Percentiles rank a stretch among this genome's conserved stretches.
Evolutionary conservation across 352 stramenopile genomes (phyloP).

Genomic region (Lagenidium giganteum): DNA sequence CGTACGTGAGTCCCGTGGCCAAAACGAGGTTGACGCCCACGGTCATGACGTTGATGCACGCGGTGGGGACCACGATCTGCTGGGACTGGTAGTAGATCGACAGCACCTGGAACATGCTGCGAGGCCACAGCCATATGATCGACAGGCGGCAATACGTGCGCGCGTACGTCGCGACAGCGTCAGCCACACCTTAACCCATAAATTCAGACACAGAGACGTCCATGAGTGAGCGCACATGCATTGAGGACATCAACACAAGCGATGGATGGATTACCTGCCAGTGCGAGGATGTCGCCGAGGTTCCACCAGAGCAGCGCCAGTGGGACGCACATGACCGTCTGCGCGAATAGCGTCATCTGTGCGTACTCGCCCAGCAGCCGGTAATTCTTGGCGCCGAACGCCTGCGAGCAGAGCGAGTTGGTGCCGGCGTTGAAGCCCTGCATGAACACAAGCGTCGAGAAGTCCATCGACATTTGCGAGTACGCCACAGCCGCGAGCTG

Average conservation of each 20-base stretch:
- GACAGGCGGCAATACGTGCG: conserved; percentile 59
- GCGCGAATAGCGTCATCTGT: conserved; percentile 48
- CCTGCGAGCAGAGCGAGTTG: conserved; percentile 80
- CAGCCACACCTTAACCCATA: conserved; percentile 21
- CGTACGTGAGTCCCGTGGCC: conserved; percentile 63
- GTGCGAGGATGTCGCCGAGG: conserved; percentile 43
- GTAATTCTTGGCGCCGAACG: conserved; percentile 82
- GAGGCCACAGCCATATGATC: conserved; percentile 72
- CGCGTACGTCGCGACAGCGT: conserved; percentile 36
- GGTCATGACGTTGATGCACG: conserved; percentile 45
- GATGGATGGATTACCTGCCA: too few relatives aligned
- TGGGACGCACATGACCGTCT: conserved; percentile 60
- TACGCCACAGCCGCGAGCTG: conserved; percentile 77
- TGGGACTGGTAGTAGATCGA: conserved; percentile 79
- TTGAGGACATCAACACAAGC: too few relatives aligned
- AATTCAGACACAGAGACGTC: too few relatives aligned
- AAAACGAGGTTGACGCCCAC: conserved; percentile 62
- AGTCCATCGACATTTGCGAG: conserved; percentile 73
- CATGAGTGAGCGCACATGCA: too few relatives aligned
- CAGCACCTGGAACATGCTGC: conserved; percentile 74
- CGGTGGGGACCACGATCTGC: conserved; percentile 70
- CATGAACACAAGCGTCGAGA: conserved; percentile 76
- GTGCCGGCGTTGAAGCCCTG: conserved; percentile 77
- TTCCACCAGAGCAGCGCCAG: conserved; percentile 77
- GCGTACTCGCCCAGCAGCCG: conserved; percentile 61